Evolutionary conservation across 441 rosid genomes (phyloP).

Genomic region (Populus hybrid): DNA sequence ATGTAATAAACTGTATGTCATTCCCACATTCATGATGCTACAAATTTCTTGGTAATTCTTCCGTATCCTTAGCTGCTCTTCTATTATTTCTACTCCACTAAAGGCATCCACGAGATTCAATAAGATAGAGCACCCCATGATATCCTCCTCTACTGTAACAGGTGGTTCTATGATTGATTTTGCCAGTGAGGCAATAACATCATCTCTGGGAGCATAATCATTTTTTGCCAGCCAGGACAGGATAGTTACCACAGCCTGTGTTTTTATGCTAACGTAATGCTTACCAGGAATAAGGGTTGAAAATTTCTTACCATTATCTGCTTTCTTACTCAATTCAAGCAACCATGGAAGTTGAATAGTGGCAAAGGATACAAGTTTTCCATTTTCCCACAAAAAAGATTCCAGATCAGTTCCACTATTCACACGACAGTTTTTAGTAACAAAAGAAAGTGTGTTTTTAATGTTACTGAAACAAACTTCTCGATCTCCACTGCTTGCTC

Average conservation of each 20-base stretch:
- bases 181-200: constrained; percentile 69
- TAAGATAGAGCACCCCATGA: constrained; percentile 76
- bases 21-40: constrained; percentile 92
- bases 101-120: constrained; percentile 89
- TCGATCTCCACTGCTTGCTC: constrained; percentile 39
- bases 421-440: constrained; percentile 63
- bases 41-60: constrained; percentile 75
- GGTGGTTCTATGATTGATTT: constrained; percentile 85
- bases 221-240: constrained; percentile 87
- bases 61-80: constrained; percentile 83
- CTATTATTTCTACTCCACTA: constrained; percentile 89
- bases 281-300: constrained; percentile 55
- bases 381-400: constrained; percentile 62
- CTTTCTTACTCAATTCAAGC: constrained; percentile 66
- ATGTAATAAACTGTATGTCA: constrained; percentile 82
- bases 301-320: constrained; percentile 40
- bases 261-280: constrained; percentile 58
- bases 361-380: constrained; percentile 74
- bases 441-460: constrained; percentile 47
- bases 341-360: constrained; percentile 88
- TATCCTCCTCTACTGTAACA: constrained; percentile 80
- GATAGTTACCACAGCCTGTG: constrained; percentile 62
- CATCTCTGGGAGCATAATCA: constrained; percentile 88
- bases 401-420: constrained; percentile 58
- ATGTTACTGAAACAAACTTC: constrained; percentile 41